Percentiles rank a stretch among this genome's conserved stretches.
phyloP scores from a whole-genome alignment of 1,284 basidiomycete genomes.

The Cryptococcus wingfieldii region DNA sequence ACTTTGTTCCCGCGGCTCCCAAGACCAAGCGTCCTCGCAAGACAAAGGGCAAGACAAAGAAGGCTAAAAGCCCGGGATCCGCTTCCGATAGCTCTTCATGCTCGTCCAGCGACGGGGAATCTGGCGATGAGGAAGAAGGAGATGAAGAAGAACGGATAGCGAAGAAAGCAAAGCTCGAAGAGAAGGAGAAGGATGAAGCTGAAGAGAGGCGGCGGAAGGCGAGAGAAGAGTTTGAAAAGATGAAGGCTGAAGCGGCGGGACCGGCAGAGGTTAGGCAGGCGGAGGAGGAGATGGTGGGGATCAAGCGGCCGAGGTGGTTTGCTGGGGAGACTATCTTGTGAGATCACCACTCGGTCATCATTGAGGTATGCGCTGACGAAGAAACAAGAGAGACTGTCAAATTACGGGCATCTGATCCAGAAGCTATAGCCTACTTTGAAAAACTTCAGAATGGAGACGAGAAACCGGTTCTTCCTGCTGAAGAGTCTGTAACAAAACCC shows the following conservation, averaged over 20 bases:
- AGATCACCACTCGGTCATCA: conserved; percentile 7
- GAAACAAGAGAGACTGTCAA: conserved; percentile 37
- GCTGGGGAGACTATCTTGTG: conserved; percentile 46
- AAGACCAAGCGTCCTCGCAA: conserved; percentile 16
- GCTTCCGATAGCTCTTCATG: conserved; percentile 13
- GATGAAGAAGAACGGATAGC: conserved; percentile 2
- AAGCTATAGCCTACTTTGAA: conserved; percentile 30
- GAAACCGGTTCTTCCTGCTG: not conserved
- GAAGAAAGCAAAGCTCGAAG: conserved; percentile 12
- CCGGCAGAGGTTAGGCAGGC: conserved; percentile 8
- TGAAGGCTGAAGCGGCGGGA: conserved; percentile 14
- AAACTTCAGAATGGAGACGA: conserved; percentile 1
- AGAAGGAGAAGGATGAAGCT: conserved; percentile 15
- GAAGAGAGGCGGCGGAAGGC: conserved; percentile 22
- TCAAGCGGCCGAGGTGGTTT: conserved; percentile 40
- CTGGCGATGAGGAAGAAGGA: conserved; percentile 18
- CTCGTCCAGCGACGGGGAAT: conserved; percentile 7
- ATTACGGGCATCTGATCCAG: conserved; percentile 35
- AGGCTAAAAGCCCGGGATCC: conserved; percentile 11
- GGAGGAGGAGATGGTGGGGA: conserved; percentile 31
- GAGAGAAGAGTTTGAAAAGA: conserved; percentile 18
- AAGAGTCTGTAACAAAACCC: not conserved
- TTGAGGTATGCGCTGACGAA: not conserved
- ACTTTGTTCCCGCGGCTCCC: conserved; percentile 27
- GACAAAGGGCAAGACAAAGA: conserved; percentile 1